Evolutionary conservation across 1,284 basidiomycete genomes (phyloP), one percentile per base, ranked within the genome.

Genomic region (Fomitiporia mediterranea): DNA sequence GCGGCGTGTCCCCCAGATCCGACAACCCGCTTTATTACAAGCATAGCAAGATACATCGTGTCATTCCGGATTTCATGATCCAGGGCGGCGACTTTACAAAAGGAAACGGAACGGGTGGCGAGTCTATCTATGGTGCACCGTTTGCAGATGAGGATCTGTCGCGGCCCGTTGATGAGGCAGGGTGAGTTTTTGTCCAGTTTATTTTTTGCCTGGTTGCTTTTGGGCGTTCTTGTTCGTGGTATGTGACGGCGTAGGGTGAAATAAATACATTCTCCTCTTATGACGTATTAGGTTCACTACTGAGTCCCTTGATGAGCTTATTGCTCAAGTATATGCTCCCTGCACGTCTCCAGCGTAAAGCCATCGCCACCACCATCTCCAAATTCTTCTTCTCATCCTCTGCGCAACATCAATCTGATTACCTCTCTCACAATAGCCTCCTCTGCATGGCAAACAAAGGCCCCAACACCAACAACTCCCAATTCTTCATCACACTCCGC

Each of bases 61-160:
- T 87, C 28, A 94, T 95, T 59, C 77, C 82, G 21, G 79, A 84
- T 60, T 95, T 96, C 70, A 96, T 96, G 94, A 83, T 94, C 52
- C 89, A 91, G 72, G 88, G 83, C 40, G 88, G 88, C 72, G 85
- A 89, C 69, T 84, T 89, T 63, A 86, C 84, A 2, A 88, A 87
- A 61, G 81, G 82, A 32, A 89, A 91, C 62, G 89, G 91, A 4
- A 83, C 79, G 2, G 91, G 91, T n/a, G 90, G 90, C 21, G 86
- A 90, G 69, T 88, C 84, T 17, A 91, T 93, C 59, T 93, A 90
- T 64, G 86, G 87, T 2, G 76, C 77, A 5, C 76, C 80, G 28
- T 93, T 91, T 62, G 71, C 77, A 13, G 90, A 94, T 65, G 91
- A 94, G 67, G 83, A 91, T 68, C 74, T 92, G 32, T 75, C 75